phyloP scores from a whole-genome alignment of 2,329 filamentous ascomycete species.

The Aureobasidium sp. region DNA sequence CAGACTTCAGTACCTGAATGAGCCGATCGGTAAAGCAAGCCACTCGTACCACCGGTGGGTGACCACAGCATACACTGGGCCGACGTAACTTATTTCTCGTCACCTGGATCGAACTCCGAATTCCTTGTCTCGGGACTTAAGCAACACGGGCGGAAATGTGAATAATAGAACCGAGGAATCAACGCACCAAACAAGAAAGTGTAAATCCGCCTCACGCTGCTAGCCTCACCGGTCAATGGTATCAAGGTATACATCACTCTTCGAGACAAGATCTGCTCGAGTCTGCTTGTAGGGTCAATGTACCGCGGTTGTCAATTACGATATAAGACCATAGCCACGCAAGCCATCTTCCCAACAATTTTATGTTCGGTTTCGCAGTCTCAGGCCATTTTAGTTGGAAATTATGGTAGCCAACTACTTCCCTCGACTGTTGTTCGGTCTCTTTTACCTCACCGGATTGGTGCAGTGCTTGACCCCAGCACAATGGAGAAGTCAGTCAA shows the following conservation, averaged over 20 bases:
- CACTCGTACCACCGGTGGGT: neutral
- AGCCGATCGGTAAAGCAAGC: constrained; percentile 11
- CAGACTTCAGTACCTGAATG: neutral
- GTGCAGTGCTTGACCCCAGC: constrained; percentile 24
- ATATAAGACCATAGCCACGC: neutral
- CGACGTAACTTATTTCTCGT: neutral
- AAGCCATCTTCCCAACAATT: neutral
- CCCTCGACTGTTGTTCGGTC: neutral
- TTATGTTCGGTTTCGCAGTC: neutral
- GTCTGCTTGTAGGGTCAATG: neutral
- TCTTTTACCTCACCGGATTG: constrained; percentile 6
- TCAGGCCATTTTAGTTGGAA: neutral
- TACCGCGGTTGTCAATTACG: neutral
- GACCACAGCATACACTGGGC: neutral
- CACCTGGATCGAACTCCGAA: neutral
- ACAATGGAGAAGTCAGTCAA: constrained; percentile 43
- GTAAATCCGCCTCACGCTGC: neutral
- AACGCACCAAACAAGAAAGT: constrained; percentile 1
- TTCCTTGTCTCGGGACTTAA: neutral
- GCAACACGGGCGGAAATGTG: neutral
- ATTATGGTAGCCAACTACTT: neutral
- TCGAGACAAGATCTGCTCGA: neutral
- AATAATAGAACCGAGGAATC: neutral
- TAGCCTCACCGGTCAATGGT: constrained; percentile 7
- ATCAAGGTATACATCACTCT: constrained; percentile 1